phyloP scores from a whole-genome alignment of 192 early-diverging fungal species.

The Mortierella alpina region DNA sequence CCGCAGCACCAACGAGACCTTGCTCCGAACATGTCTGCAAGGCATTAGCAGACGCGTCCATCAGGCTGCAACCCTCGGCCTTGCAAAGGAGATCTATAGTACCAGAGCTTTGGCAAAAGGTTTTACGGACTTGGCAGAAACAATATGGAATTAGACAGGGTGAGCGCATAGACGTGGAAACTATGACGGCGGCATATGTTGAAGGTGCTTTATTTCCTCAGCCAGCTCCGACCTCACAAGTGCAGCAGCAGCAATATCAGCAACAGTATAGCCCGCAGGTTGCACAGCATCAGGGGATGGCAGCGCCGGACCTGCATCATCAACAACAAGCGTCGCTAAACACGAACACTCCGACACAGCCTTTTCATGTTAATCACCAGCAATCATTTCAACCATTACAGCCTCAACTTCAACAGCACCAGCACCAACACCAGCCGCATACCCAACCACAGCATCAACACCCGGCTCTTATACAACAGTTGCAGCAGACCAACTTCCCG shows the following conservation, averaged over 20 bases:
- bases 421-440: not conserved
- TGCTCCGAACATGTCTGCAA: slow-evolving; percentile 30
- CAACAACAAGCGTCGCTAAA: too few species aligned
- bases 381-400: not conserved
- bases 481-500: not conserved
- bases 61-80: slow-evolving; percentile 17
- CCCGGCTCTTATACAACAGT: not conserved
- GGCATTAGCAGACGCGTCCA: slow-evolving; percentile 20
- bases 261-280: not conserved
- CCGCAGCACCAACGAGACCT: slow-evolving; percentile 19
- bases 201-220: slow-evolving; percentile 8
- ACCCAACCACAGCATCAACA: slow-evolving; percentile 4
- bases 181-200: slow-evolving; percentile 32
- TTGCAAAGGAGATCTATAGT: slow-evolving; percentile 22
- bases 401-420: not conserved
- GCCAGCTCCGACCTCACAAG: not conserved
- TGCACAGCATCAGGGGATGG: too few species aligned
- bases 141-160: not conserved
- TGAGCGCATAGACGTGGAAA: slow-evolving; percentile 12
- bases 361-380: not conserved
- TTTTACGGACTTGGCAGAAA: slow-evolving; percentile 17
- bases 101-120: slow-evolving; percentile 23
- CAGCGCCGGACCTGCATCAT: too few species aligned
- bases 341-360: not conserved
- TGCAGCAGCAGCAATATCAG: slow-evolving; percentile 1